A percentile compares a stretch with the other conserved stretches of the same genome.
phyloP scores from a whole-genome alignment of 2,329 filamentous ascomycete genomes.

The Neurospora sp. region DNA sequence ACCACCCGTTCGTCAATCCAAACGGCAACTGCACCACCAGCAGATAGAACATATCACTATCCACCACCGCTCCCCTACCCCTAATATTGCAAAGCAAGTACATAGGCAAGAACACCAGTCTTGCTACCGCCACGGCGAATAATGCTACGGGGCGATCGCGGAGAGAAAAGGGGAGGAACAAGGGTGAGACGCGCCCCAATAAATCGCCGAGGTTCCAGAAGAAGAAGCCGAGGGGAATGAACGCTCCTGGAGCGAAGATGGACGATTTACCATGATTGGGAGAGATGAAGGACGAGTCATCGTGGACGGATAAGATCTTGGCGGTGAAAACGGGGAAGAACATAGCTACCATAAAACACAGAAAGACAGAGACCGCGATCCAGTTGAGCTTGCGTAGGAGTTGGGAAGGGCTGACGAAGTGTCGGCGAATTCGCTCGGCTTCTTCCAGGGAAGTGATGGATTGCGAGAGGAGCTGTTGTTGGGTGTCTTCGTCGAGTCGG shows the following conservation, averaged over 20 bases:
- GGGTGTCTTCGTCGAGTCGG: conserved; percentile 23
- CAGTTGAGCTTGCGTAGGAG: conserved; percentile 73
- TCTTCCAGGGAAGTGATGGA: conserved; percentile 43
- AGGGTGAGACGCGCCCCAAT: conserved; percentile 61
- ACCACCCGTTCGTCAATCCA: conserved; percentile 77
- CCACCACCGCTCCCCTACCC: conserved; percentile 61
- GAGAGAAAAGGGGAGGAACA: conserved; percentile 46
- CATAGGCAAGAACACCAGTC: conserved; percentile 67
- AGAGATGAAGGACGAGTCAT: background rate
- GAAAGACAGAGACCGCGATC: conserved; percentile 65
- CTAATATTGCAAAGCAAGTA: conserved; percentile 86
- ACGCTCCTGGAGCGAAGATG: conserved; percentile 62
- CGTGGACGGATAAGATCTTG: conserved; percentile 44
- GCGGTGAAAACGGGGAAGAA: conserved; percentile 87
- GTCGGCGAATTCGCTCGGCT: conserved; percentile 40
- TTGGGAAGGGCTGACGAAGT: conserved; percentile 44
- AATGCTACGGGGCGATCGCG: conserved; percentile 55
- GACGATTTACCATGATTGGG: conserved; percentile 18
- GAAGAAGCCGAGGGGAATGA: conserved; percentile 84
- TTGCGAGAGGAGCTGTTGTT: conserved; percentile 31
- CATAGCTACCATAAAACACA: conserved; percentile 83
- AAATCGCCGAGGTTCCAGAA: conserved; percentile 92
- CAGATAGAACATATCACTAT: conserved; percentile 83
- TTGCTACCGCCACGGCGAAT: conserved; percentile 55
- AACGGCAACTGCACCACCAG: conserved; percentile 74